A percentile compares a stretch with the other conserved stretches of the same genome.
phyloP scores from a whole-genome alignment of 108 stramenopile genomes.

The Heterococcus sp. region DNA sequence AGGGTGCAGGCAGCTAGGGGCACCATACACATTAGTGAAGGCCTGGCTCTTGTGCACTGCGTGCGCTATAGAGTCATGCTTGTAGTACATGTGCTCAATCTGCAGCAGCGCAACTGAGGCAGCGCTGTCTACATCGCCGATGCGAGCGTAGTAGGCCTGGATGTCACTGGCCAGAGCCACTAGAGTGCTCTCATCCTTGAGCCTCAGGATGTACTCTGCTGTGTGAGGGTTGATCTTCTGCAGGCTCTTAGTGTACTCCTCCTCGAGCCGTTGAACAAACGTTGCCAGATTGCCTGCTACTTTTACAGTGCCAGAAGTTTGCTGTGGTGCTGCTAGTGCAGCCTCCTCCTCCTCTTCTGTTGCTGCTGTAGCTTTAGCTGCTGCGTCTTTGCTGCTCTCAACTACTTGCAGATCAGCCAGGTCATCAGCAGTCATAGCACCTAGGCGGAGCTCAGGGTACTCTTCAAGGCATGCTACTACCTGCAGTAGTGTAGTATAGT shows the following conservation, averaged over 20 bases:
- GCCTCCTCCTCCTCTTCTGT: not conserved
- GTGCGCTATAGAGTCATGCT: slow-evolving; percentile 82
- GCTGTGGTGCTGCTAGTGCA: slow-evolving; percentile 67
- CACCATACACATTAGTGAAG: slow-evolving; percentile 58
- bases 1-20: slow-evolving; percentile 69
- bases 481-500: not conserved
- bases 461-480: not conserved
- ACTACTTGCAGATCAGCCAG: slow-evolving; percentile 62
- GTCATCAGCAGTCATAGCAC: slow-evolving; percentile 70
- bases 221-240: slow-evolving; percentile 89
- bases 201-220: slow-evolving; percentile 78
- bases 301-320: slow-evolving; percentile 66
- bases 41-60: slow-evolving; percentile 74
- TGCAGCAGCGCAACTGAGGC: slow-evolving; percentile 38
- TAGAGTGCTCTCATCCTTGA: slow-evolving; percentile 82
- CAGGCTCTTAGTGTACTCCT: slow-evolving; percentile 92
- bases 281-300: slow-evolving; percentile 81
- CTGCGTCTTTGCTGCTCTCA: too few species aligned
- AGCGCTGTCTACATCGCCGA: slow-evolving; percentile 65
- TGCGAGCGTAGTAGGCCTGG: slow-evolving; percentile 78
- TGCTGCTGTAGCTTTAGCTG: too few species aligned
- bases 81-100: slow-evolving; percentile 94
- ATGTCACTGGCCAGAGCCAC: slow-evolving; percentile 67
- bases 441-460: slow-evolving; percentile 55
- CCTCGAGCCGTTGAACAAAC: slow-evolving; percentile 79